Evolutionary conservation across 441 rosid species (phyloP).

Genomic region (Isatis lusitanica): DNA sequence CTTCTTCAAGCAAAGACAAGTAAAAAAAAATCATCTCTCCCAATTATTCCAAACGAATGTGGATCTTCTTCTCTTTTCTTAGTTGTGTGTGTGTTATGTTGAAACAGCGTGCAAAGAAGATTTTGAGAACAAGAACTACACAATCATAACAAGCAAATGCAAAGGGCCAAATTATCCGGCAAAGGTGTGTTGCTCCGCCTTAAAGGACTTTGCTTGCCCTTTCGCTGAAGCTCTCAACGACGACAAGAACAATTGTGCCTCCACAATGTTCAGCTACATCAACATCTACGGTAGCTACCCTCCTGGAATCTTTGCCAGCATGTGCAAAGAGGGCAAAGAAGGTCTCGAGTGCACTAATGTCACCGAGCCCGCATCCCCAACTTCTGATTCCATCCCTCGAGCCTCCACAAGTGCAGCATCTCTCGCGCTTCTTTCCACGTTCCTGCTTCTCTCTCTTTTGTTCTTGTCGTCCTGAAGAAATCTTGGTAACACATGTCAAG

Average conservation of each 20-base stretch:
- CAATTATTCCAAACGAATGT: too few species aligned
- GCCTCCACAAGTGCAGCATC: background rate
- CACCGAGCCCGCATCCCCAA: conserved; percentile 6
- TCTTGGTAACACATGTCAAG: background rate
- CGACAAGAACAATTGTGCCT: conserved; percentile 45
- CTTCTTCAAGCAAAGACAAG: conserved; percentile 60
- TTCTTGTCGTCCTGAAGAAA: background rate
- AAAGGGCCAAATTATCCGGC: conserved; percentile 56
- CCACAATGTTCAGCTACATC: conserved; percentile 67
- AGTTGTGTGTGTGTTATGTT: background rate
- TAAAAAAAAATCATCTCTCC: conserved; percentile 25
- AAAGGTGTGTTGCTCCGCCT: conserved; percentile 44
- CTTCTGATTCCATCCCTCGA: conserved; percentile 2
- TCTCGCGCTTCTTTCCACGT: conserved; percentile 19
- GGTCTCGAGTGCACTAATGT: conserved; percentile 52
- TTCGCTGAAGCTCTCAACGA: conserved; percentile 43
- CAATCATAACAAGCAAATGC: conserved; percentile 55
- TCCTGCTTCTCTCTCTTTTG: conserved; percentile 15
- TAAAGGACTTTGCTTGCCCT: conserved; percentile 55
- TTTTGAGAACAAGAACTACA: conserved; percentile 54
- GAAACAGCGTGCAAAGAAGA: conserved; percentile 48
- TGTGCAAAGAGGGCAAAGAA: conserved; percentile 46
- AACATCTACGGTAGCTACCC: conserved; percentile 60
- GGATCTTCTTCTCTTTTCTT: background rate
- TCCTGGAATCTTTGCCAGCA: conserved; percentile 54